phyloP scores from a whole-genome alignment of 495 filamentous ascomycete species.

The Daldinia grandis region DNA sequence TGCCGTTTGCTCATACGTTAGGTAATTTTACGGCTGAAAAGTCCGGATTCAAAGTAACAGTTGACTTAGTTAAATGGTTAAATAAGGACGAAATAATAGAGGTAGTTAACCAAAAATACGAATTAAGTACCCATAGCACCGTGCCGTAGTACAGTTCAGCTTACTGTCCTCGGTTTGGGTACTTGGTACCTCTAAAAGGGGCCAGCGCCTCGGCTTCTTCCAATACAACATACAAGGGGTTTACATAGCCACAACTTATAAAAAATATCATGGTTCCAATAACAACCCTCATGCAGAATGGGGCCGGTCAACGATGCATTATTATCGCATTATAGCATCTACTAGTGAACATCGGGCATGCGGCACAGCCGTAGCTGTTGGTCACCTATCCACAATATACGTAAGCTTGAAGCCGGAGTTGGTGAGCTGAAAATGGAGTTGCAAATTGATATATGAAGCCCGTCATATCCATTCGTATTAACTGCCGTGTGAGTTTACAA shows the following conservation, averaged over 20 bases:
- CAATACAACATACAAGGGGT: not conserved
- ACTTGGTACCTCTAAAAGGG: not conserved
- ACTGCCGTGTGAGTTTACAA: slow-evolving; percentile 10
- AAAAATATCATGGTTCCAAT: not conserved
- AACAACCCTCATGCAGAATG: not conserved
- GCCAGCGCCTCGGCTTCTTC: not conserved
- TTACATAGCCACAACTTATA: not conserved
- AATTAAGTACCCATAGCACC: not conserved
- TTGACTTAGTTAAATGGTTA: not conserved
- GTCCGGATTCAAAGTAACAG: not conserved
- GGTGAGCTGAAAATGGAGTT: not conserved
- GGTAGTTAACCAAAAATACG: not conserved
- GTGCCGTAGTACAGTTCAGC: not conserved
- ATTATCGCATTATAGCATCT: not conserved
- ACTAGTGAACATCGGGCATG: not conserved
- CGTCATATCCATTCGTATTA: not conserved
- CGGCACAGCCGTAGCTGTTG: slow-evolving; percentile 6
- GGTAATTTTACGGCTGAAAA: no score
- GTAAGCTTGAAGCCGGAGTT: not conserved
- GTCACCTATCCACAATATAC: not conserved
- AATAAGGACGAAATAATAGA: not conserved
- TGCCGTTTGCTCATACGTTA: no score
- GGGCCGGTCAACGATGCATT: not conserved
- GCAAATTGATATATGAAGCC: slow-evolving; percentile 11
- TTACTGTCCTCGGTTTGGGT: not conserved